Evolutionary conservation across 2,329 filamentous ascomycete species (phyloP), one percentile per base, ranked within the genome.

Genomic region (Neoarthrinium moseri): DNA sequence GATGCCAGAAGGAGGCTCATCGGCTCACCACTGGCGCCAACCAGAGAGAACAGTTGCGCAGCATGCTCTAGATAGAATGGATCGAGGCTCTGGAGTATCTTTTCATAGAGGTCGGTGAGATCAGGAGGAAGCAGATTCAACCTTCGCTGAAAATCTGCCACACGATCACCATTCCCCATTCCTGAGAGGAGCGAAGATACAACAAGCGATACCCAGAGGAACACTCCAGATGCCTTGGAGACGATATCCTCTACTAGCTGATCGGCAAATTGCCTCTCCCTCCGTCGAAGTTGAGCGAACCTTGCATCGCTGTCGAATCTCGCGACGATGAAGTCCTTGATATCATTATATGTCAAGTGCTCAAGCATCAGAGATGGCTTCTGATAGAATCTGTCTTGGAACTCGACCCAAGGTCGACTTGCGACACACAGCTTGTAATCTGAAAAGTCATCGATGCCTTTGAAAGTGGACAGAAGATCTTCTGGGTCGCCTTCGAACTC

Each of bases 1-100:
- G 33, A 35, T 4, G 33, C 33, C 5, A 35, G 8, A 20, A 35
- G 33, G n/a, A 35, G 33, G 17, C 12, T 11, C 33, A 35, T 35
- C 13, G 33, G 33, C 33, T 20, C 17, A 20, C 33, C 13, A 13
- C 33, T 35, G 6, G 6, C 15, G 6, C 15, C 17, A 6, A 35
- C 33, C 2, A 35, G 33, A 11, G 33, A 17, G n/a, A 35, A 35
- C 4, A 35, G 33, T 13, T 35, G 33, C 3, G 33, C 6, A 8
- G 33, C 15, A 21, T 35, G 33, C 8, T 35, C 33, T 10, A 35
- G 33, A 5, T 35, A 35, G 15, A 35, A 35, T 3, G 6, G 15
- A 13, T 35, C 33, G 5, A 35, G 15, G 22, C 33, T 20, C 15
- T 21, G 15, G 18, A 35, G 20, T 20, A 35, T 35, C 8, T 22